Evolutionary conservation across 257 asterid genomes (phyloP), one percentile per base, ranked within the genome.

Genomic region (Oldenlandia corymbosa): DNA sequence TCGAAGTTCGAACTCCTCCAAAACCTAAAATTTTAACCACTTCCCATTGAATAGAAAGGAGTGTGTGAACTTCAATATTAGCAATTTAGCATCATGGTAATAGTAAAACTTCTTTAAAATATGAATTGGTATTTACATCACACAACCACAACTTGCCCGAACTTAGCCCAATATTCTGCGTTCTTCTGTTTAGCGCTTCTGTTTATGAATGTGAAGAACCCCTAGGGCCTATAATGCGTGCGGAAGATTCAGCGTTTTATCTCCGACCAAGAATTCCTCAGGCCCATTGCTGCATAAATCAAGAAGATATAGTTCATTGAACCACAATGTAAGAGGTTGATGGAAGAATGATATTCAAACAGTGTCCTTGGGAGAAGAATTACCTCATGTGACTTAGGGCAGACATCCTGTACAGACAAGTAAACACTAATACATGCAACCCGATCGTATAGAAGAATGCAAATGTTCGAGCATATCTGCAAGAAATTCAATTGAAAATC

Each of bases 401-500:
- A 30, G 97, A 90, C 99, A 93, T 93, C 72, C 99, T 77, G 79
- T 93, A 93, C 65, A 93, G 86, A 80, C 97, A 90, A 65, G 97
- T 87, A 81, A 93, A 93, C 45, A 93, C 99, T 82, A 93, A 74
- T 66, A 93, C 60, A 72, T 93, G 97, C 94, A 93, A 69, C 66
- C 97, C 95, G 63, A 93, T 93, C 55, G 99, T 93, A 34, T 93
- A 93, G 89, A 93, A 90, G 76, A 93, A 93, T 21, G 84, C 97
- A 75, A 93, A 93, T 26, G 92, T 83, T 75, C 99, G 88, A 2
- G 94, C 96, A 20, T 85, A 90, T 78, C 99, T 93, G 88, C 77
- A 70, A 53, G 58, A 63, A 46, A 52, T 47, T 48, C 30, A 32
- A 71, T 31, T 34, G 30, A 62, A 11, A 36, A 18, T 46, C 43